Evolutionary conservation across 257 asterid genomes (phyloP).

Genomic region (Salvia miltiorrhiza): DNA sequence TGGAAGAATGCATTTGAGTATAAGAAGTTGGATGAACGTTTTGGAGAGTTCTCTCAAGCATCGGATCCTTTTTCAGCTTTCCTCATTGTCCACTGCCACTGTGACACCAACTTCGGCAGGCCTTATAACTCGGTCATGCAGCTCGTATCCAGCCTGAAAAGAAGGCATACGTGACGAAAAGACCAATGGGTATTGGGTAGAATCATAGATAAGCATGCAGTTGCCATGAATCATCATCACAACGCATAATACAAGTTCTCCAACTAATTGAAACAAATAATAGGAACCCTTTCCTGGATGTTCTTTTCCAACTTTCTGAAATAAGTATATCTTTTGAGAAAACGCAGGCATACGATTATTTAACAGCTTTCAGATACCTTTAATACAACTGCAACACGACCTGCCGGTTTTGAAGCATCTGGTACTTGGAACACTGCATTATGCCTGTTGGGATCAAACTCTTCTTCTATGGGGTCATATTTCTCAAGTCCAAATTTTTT

Average conservation of each 20-base stretch:
- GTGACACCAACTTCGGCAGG: conserved; percentile 96
- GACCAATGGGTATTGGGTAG: background rate
- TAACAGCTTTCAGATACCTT: conserved; percentile 49
- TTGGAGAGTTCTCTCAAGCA: conserved; percentile 19
- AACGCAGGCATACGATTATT: background rate
- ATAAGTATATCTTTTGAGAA: background rate
- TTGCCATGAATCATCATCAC: background rate
- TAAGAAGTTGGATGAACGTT: background rate
- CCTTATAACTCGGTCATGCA: conserved; percentile 74
- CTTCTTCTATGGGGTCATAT: conserved; percentile 64
- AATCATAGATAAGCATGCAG: background rate
- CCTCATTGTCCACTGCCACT: conserved; percentile 30
- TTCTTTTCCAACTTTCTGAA: background rate
- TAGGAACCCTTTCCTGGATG: background rate
- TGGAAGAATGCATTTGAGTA: background rate
- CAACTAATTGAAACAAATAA: background rate
- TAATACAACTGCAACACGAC: conserved; percentile 69
- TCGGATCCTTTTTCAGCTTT: conserved; percentile 31
- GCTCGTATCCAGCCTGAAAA: conserved; percentile 58
- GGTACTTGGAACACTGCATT: conserved; percentile 94
- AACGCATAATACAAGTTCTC: background rate
- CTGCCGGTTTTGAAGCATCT: conserved; percentile 79
- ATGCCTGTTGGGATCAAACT: conserved; percentile 93
- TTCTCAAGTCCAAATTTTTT: conserved; percentile 75
- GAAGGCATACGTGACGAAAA: background rate